Evolutionary conservation across 2,329 filamentous ascomycete species (phyloP).

Genomic region (Fusarium mangiferae): DNA sequence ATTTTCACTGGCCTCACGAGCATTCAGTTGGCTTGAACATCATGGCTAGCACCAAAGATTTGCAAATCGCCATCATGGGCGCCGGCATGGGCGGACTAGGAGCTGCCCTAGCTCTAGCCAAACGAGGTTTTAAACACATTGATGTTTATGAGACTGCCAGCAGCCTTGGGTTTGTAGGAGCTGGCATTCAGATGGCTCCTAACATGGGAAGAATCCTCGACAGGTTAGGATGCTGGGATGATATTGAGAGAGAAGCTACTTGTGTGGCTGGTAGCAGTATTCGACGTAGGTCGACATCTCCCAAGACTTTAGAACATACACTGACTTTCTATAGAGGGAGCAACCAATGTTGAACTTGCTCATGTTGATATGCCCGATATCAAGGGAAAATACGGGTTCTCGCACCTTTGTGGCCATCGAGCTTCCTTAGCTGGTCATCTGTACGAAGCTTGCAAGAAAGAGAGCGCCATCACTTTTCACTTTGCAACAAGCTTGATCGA

Average conservation of each 20-base stretch:
- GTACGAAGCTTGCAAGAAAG: slow-evolving; percentile 73
- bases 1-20: neutral
- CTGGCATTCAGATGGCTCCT: slow-evolving; percentile 85
- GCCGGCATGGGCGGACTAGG: slow-evolving; percentile 54
- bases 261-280: slow-evolving; percentile 46
- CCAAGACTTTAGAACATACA: fast-evolving
- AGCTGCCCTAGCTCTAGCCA: slow-evolving; percentile 51
- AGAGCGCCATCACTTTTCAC: slow-evolving; percentile 73
- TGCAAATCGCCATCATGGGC: slow-evolving; percentile 41
- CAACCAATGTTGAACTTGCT: slow-evolving; percentile 74
- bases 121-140: slow-evolving; percentile 41
- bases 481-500: slow-evolving; percentile 55
- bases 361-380: slow-evolving; percentile 78
- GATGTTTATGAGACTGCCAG: slow-evolving; percentile 43
- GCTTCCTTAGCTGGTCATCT: slow-evolving; percentile 75
- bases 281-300: slow-evolving; percentile 32
- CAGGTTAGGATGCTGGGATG: slow-evolving; percentile 75
- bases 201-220: slow-evolving; percentile 84
- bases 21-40: neutral
- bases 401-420: slow-evolving; percentile 83
- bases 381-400: slow-evolving; percentile 73
- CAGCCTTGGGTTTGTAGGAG: slow-evolving; percentile 66
- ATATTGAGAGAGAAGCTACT: slow-evolving; percentile 57
- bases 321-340: slow-evolving; percentile 64
- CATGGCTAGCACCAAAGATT: slow-evolving; percentile 34